These are phyloP conservation scores for Trichoderma asperellum DNA, from an alignment of 2,329 filamentous ascomycete genomes.

Conservation along the genomic window DNA sequence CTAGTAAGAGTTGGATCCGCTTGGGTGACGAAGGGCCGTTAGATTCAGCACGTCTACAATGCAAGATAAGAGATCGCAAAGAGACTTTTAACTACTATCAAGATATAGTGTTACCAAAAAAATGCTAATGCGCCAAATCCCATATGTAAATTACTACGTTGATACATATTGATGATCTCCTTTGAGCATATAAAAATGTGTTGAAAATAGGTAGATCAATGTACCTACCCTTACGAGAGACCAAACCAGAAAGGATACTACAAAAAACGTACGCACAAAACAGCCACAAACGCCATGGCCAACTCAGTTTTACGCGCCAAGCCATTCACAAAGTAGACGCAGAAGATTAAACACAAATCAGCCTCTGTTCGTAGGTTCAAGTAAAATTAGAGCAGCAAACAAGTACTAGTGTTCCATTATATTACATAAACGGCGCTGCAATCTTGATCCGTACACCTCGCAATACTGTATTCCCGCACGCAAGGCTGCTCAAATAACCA, in stretches of 20 bases:
- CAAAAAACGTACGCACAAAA: too few relatives aligned
- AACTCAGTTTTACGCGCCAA: background rate
- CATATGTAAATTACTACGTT: background rate
- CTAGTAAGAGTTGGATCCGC: background rate
- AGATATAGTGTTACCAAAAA: background rate
- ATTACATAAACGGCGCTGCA: conserved; percentile 30
- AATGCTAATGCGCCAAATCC: background rate
- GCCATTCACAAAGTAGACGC: background rate
- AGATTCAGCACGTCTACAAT: background rate
- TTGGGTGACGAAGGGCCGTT: background rate
- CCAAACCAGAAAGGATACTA: background rate
- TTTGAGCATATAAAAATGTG: background rate
- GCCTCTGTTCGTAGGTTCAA: background rate
- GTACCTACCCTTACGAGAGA: background rate
- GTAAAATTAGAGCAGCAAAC: conserved; percentile 10
- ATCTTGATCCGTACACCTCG: conserved; percentile 24
- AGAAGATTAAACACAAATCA: background rate
- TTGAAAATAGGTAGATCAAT: background rate
- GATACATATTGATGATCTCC: background rate
- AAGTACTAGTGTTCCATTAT: conserved; percentile 18
- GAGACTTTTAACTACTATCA: background rate
- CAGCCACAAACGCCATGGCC: background rate
- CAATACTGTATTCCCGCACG: conserved; percentile 9
- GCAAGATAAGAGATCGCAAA: conserved; percentile 11
- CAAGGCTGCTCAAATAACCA: conserved; percentile 6